These are phyloP conservation scores for Pholiota adiposa DNA, from an alignment of 1,284 basidiomycete species.

Conservation along the genomic window DNA sequence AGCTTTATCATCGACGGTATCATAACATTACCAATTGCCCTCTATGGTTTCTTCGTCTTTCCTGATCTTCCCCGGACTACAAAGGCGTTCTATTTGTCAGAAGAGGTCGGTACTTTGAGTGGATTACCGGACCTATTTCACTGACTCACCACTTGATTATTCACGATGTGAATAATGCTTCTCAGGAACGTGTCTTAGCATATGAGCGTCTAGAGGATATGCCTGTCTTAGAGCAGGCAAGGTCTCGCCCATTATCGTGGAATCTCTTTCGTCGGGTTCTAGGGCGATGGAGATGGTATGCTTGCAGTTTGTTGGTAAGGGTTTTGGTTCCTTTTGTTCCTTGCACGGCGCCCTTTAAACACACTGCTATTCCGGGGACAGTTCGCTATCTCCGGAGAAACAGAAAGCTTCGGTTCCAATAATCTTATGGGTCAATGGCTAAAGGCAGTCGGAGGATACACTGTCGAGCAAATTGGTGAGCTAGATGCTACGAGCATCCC, in stretches of 20 bases:
- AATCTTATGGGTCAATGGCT: slow-evolving; percentile 81
- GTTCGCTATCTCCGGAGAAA: slow-evolving; percentile 70
- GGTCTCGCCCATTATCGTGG: slow-evolving; percentile 51
- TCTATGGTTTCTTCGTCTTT: slow-evolving; percentile 76
- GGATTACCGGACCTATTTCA: background rate
- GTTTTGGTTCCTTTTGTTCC: background rate
- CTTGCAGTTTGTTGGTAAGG: slow-evolving; percentile 62
- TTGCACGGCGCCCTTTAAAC: background rate
- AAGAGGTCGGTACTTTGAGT: slow-evolving; percentile 46
- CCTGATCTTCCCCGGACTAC: slow-evolving; percentile 74
- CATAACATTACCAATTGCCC: slow-evolving; percentile 72
- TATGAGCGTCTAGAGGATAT: slow-evolving; percentile 50
- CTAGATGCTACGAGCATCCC: background rate
- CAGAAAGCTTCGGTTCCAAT: slow-evolving; percentile 73
- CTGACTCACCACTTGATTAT: too few species aligned
- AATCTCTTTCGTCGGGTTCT: slow-evolving; percentile 56
- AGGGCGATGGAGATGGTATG: slow-evolving; percentile 72
- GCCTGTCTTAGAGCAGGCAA: slow-evolving; percentile 31
- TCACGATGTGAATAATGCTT: background rate
- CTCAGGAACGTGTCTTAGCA: slow-evolving; percentile 60
- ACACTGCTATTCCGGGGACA: slow-evolving; percentile 24
- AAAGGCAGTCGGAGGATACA: slow-evolving; percentile 62
- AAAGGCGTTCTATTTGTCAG: slow-evolving; percentile 64
- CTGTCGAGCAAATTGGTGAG: slow-evolving; percentile 61
- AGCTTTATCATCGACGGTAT: slow-evolving; percentile 77